Percentiles rank a stretch among this genome's conserved stretches.
Conservation (phyloP, 805 yeast genomes). For the Yamadazyma kitorensis region DNA sequence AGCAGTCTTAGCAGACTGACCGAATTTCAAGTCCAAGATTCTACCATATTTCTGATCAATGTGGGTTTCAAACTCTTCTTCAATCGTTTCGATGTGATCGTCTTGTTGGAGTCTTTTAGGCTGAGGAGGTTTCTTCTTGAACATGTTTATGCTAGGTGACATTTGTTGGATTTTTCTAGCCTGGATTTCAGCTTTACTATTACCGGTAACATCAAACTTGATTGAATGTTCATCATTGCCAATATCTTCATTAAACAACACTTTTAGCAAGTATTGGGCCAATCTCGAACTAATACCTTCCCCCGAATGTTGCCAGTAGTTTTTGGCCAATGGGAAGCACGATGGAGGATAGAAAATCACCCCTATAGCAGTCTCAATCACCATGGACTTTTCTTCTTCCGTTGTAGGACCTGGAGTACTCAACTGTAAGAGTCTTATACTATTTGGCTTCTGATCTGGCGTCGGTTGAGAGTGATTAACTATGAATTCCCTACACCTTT, state of each 20-base stretch:
- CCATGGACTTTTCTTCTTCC: slow-evolving; percentile 56
- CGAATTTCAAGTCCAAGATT: slow-evolving; percentile 73
- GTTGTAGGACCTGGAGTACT: slow-evolving; percentile 65
- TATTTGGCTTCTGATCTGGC: slow-evolving; percentile 19
- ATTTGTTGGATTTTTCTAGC: slow-evolving; percentile 13
- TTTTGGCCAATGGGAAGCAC: slow-evolving; percentile 64
- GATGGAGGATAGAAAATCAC: slow-evolving; percentile 72
- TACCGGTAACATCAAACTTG: slow-evolving; percentile 11
- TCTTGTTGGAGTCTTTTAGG: slow-evolving; percentile 26
- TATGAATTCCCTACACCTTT: slow-evolving; percentile 80
- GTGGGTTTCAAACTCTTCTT: slow-evolving; percentile 45
- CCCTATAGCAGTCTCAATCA: slow-evolving; percentile 67
- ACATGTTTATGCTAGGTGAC: slow-evolving; percentile 12
- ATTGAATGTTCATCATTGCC: slow-evolving; percentile 3
- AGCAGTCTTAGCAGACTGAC: slow-evolving; percentile 71
- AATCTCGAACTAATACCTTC: slow-evolving; percentile 91
- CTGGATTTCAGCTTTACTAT: slow-evolving; percentile 33
- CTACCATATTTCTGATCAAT: slow-evolving; percentile 92
- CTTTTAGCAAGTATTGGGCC: slow-evolving; percentile 79
- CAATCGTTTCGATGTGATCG: slow-evolving; percentile 21
- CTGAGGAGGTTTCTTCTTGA: slow-evolving; percentile 30
- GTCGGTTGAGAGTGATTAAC: slow-evolving; percentile 31
- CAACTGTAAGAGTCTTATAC: slow-evolving; percentile 66
- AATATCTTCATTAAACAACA: slow-evolving; percentile 36
- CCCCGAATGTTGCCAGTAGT: slow-evolving; percentile 97